These are phyloP conservation scores for Phytophthora palmivora DNA, from an alignment of 352 stramenopile species.

Conservation along the genomic window DNA sequence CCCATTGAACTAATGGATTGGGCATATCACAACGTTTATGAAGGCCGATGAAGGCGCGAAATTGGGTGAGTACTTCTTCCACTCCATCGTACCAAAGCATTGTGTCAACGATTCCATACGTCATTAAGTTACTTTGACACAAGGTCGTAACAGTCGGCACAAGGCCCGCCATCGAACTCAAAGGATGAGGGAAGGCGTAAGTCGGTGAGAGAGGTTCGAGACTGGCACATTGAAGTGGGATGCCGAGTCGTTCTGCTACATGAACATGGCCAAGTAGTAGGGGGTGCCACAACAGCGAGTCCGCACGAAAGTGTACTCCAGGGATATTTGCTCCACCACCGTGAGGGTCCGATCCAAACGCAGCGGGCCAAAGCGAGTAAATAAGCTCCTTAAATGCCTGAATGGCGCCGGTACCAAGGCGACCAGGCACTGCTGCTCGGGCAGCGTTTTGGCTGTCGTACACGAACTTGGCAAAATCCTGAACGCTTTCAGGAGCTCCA, in stretches of 20 bases:
- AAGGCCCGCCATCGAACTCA: constrained; percentile 33
- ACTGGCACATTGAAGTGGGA: constrained; percentile 54
- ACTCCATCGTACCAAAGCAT: constrained; percentile 41
- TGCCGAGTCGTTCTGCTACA: constrained; percentile 56
- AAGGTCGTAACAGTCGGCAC: constrained; percentile 39
- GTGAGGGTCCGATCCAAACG: constrained; percentile 51
- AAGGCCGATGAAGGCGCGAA: constrained; percentile 54
- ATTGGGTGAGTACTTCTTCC: constrained; percentile 46
- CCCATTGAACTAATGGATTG: constrained; percentile 41
- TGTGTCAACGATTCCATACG: constrained; percentile 37
- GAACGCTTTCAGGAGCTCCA: constrained; percentile 34
- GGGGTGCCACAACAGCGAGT: constrained; percentile 53
- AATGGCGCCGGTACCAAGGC: constrained; percentile 26
- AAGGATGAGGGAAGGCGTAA: constrained; percentile 48
- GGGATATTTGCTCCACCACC: constrained; percentile 30
- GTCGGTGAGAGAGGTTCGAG: constrained; percentile 50
- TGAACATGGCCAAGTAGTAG: constrained; percentile 55
- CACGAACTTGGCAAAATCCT: constrained; percentile 31
- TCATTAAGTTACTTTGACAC: constrained; percentile 46
- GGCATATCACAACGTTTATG: constrained; percentile 31
- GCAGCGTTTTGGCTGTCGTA: constrained; percentile 32
- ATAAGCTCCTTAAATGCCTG: constrained; percentile 50
- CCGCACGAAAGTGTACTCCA: constrained; percentile 48
- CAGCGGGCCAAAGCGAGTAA: constrained; percentile 50
- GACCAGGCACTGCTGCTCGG: constrained; percentile 19